These are phyloP conservation scores for Coemansia reversa DNA, from an alignment of 192 early-diverging fungal species.

Conservation along the genomic window DNA sequence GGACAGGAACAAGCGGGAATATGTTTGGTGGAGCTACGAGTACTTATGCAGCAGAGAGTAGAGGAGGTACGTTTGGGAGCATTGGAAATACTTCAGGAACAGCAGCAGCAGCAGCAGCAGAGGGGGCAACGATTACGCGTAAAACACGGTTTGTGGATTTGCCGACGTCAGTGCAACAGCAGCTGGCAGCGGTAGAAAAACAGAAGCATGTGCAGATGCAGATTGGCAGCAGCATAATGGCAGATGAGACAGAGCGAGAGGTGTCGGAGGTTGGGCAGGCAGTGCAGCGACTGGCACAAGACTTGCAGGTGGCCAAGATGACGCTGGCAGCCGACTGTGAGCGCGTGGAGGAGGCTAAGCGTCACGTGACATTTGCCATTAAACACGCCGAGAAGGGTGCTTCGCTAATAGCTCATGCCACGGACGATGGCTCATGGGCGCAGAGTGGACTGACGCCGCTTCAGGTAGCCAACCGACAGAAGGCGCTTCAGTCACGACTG, in stretches of 20 bases:
- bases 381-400: conserved; percentile 46
- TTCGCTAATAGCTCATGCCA: conserved; percentile 40
- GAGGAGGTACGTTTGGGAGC: too few species aligned
- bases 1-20: conserved; percentile 1
- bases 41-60: too few species aligned
- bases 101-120: neutral
- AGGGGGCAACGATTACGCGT: conserved; percentile 19
- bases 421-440: conserved; percentile 39
- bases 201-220: conserved; percentile 49
- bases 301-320: conserved; percentile 37
- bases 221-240: conserved; percentile 39
- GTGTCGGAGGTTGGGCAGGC: conserved; percentile 6
- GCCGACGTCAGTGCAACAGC: conserved; percentile 23
- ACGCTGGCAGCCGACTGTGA: conserved; percentile 29
- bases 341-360: conserved; percentile 31
- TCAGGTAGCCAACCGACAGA: conserved; percentile 37
- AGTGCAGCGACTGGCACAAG: conserved; percentile 28
- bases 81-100: conserved; percentile 5
- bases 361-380: conserved; percentile 31
- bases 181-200: conserved; percentile 33
- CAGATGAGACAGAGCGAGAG: conserved; percentile 31
- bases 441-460: conserved; percentile 35
- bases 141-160: conserved; percentile 48
- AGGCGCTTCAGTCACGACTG: conserved; percentile 28
- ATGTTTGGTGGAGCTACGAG: conserved; percentile 10